These are phyloP conservation scores for Wallacemonas sp. DNA, from an alignment of 208 protist genomes.

Conservation along the genomic window DNA sequence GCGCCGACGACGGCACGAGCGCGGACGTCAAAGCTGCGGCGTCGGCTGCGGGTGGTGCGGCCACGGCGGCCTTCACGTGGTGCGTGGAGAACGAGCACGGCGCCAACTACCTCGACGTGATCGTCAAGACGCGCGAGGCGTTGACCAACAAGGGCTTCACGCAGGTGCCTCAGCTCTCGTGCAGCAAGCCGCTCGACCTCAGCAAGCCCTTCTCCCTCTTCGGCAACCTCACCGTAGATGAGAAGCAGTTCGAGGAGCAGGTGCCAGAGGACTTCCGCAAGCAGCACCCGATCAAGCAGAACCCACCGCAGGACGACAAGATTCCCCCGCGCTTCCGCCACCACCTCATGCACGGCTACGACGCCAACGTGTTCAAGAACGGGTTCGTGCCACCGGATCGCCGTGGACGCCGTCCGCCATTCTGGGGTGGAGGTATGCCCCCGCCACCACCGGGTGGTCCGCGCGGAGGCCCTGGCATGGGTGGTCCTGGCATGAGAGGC, in stretches of 20 bases:
- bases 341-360: conserved; percentile 10
- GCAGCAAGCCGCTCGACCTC: conserved; percentile 90
- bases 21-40: conserved; percentile 56
- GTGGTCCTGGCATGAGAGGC: background rate
- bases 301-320: background rate
- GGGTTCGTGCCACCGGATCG: conserved; percentile 7
- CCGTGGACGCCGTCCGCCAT: conserved; percentile 1
- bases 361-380: conserved; percentile 6
- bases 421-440: conserved; percentile 8
- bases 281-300: background rate
- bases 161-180: conserved; percentile 88
- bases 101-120: conserved; percentile 76
- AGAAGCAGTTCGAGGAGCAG: conserved; percentile 53
- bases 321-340: conserved; percentile 11
- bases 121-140: conserved; percentile 76
- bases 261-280: conserved; percentile 46
- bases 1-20: conserved; percentile 81
- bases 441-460: background rate
- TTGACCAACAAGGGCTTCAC: conserved; percentile 66
- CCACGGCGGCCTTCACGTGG: conserved; percentile 82
- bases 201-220: conserved; percentile 90
- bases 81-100: conserved; percentile 62
- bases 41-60: conserved; percentile 75
- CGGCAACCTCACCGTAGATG: conserved; percentile 67
- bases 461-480: conserved; percentile 5